phyloP scores from a whole-genome alignment of 2,329 filamentous ascomycete species.

The Diaporthe vaccinii region DNA sequence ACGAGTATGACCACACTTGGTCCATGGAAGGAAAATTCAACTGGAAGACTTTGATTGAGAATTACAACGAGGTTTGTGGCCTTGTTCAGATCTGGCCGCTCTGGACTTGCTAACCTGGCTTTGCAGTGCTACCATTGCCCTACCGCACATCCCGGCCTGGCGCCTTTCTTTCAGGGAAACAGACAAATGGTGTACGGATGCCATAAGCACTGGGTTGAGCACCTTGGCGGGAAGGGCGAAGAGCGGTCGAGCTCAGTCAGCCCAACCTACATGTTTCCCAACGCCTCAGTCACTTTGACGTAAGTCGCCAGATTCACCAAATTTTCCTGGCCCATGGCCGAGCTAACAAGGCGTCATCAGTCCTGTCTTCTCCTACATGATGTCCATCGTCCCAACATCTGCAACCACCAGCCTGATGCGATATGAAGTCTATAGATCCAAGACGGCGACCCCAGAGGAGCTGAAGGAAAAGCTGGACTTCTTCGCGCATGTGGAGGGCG shows the following conservation, averaged over 20 bases:
- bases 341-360: constrained; percentile 43
- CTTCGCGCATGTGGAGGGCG: constrained; percentile 64
- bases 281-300: constrained; percentile 54
- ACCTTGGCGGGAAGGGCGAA: constrained; percentile 49
- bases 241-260: constrained; percentile 47
- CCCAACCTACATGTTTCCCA: constrained; percentile 55
- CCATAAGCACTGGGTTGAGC: constrained; percentile 45
- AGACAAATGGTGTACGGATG: constrained; percentile 4
- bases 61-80: constrained; percentile 56
- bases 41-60: constrained; percentile 59
- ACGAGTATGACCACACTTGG: constrained; percentile 50
- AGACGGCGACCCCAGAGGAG: constrained; percentile 58
- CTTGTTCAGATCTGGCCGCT: background rate
- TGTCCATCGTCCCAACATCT: constrained; percentile 61
- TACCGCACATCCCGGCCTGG: constrained; percentile 60
- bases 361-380: constrained; percentile 63
- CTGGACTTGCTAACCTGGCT: background rate
- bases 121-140: constrained; percentile 60
- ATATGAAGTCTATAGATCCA: constrained; percentile 65
- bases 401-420: constrained; percentile 58
- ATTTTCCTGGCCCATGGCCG: background rate
- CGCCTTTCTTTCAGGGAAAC: constrained; percentile 13
- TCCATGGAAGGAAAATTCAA: constrained; percentile 53
- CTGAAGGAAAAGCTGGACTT: constrained; percentile 61
- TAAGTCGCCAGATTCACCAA: constrained; percentile 45